Conservation (phyloP, 169 alveolate genomes). For the Babesia caballi region DNA sequence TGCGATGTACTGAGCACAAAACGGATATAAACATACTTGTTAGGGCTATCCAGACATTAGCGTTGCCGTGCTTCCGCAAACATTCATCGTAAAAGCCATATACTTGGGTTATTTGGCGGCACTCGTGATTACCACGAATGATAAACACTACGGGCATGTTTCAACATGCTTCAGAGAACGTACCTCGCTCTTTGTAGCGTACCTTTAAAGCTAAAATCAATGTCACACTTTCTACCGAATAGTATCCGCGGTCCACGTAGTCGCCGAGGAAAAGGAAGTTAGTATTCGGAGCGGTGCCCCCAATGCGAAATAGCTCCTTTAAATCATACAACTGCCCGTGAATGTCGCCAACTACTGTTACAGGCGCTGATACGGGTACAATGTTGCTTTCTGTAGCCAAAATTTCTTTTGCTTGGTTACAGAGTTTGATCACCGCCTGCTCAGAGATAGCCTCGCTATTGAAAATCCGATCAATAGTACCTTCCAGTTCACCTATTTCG, state of each 20-base stretch:
- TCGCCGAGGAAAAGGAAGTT: conserved; percentile 97
- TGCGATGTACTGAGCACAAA: background rate
- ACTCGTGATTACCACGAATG: conserved; percentile 95
- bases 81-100: conserved; percentile 98
- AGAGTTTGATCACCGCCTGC: conserved; percentile 36
- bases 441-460: conserved; percentile 54
- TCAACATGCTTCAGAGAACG: background rate
- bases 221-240: conserved; percentile 91
- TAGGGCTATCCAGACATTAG: conserved; percentile 93
- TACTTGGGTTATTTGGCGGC: conserved; percentile 93
- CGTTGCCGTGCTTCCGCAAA: conserved; percentile 92
- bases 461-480: conserved; percentile 24
- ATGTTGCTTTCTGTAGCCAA: conserved; percentile 40
- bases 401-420: conserved; percentile 54
- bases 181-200: conserved; percentile 83
- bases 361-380: conserved; percentile 85
- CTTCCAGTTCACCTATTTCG: conserved; percentile 42
- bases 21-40: conserved; percentile 69
- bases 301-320: conserved; percentile 91
- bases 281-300: conserved; percentile 91
- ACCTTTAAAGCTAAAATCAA: conserved; percentile 89
- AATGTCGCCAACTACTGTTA: conserved; percentile 95
- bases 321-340: conserved; percentile 97
- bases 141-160: conserved; percentile 80
- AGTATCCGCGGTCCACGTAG: conserved; percentile 97